Evolutionary conservation across 2,329 filamentous ascomycete species (phyloP).

Genomic region (Pseudogymnoascus sp.): DNA sequence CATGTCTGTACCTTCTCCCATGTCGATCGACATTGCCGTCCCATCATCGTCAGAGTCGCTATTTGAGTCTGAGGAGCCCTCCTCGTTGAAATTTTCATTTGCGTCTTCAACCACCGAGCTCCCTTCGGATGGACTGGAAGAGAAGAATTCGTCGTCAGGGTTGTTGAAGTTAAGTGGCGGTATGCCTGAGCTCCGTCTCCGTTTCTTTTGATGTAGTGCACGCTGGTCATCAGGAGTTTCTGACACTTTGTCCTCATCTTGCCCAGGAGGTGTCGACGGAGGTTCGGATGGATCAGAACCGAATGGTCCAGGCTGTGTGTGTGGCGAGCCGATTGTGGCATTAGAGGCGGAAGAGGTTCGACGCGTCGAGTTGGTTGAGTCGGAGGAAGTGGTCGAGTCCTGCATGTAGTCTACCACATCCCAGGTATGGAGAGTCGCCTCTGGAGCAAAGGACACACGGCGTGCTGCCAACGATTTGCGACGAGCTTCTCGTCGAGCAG

Average conservation of each 20-base stretch:
- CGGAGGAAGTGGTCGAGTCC: slow-evolving; percentile 71
- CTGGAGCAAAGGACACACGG: slow-evolving; percentile 91
- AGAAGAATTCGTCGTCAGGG: slow-evolving; percentile 56
- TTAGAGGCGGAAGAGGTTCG: slow-evolving; percentile 52
- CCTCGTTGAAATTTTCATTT: slow-evolving; percentile 30
- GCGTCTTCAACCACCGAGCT: slow-evolving; percentile 40
- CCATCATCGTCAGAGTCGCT: slow-evolving; percentile 53
- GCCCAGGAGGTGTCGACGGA: slow-evolving; percentile 54
- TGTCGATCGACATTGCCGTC: slow-evolving; percentile 73
- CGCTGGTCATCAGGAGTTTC: slow-evolving; percentile 58
- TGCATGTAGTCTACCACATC: slow-evolving; percentile 85
- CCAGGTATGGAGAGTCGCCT: slow-evolving; percentile 95
- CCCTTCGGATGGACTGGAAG: slow-evolving; percentile 62
- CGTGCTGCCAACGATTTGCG: slow-evolving; percentile 89
- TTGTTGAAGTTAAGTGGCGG: slow-evolving; percentile 56
- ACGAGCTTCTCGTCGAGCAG: slow-evolving; percentile 73
- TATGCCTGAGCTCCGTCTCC: slow-evolving; percentile 58
- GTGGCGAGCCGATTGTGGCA: slow-evolving; percentile 17
- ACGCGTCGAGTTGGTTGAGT: slow-evolving; percentile 65
- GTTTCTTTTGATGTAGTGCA: slow-evolving; percentile 52
- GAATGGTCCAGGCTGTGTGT: slow-evolving; percentile 24
- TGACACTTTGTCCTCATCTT: slow-evolving; percentile 45
- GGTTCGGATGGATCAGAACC: slow-evolving; percentile 44
- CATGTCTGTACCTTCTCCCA: slow-evolving; percentile 57
- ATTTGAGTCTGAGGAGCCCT: slow-evolving; percentile 44